A percentile compares a stretch with the other conserved stretches of the same genome.
phyloP scores from a whole-genome alignment of 2,329 filamentous ascomycete genomes.

The Claviceps humidiphila region DNA sequence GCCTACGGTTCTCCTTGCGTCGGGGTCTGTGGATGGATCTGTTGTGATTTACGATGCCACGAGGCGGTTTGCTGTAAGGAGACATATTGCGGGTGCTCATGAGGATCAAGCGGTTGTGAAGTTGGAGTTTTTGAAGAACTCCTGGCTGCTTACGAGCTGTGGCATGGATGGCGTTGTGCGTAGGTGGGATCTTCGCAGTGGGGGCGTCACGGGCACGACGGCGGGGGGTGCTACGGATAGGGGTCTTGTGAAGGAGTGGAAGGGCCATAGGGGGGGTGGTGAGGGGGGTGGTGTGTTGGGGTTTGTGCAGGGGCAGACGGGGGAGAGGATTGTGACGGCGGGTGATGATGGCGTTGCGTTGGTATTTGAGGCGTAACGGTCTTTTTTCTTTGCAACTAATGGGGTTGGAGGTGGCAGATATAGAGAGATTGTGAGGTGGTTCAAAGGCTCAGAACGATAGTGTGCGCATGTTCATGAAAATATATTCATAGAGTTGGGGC shows the following conservation, averaged over 20 bases:
- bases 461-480: no score
- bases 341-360: constrained; percentile 70
- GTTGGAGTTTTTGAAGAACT: constrained; percentile 64
- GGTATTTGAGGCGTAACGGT: constrained; percentile 46
- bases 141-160: constrained; percentile 68
- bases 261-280: constrained; percentile 70
- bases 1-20: constrained; percentile 44
- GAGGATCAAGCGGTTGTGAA: constrained; percentile 86
- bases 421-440: no score
- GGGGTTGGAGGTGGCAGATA: no score
- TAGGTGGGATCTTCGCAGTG: constrained; percentile 68
- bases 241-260: constrained; percentile 77
- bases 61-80: constrained; percentile 73
- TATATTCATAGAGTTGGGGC: no score
- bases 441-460: no score
- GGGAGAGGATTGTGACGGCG: constrained; percentile 69
- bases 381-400: neutral
- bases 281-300: constrained; percentile 81
- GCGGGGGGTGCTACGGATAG: constrained; percentile 30
- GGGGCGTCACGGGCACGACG: constrained; percentile 17
- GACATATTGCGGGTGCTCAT: constrained; percentile 71
- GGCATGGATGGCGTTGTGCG: constrained; percentile 87
- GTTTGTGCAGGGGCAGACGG: constrained; percentile 71
- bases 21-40: constrained; percentile 58
- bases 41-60: constrained; percentile 81